These are phyloP conservation scores for Leptographium radiaticola DNA, from an alignment of 2,329 filamentous ascomycete genomes.

Conservation along the genomic window DNA sequence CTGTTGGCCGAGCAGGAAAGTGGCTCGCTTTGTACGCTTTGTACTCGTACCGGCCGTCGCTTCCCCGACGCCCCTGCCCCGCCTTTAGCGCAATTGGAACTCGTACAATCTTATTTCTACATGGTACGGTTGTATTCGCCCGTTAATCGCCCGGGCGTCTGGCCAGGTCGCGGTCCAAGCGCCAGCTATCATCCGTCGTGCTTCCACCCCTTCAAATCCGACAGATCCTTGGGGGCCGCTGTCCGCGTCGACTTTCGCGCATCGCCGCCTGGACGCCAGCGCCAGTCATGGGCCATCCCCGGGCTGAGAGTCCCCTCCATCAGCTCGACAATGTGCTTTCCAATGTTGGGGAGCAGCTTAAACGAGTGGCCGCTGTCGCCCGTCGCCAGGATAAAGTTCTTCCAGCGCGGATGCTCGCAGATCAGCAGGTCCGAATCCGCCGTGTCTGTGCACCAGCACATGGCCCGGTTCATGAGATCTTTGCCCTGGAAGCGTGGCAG, in stretches of 20 bases:
- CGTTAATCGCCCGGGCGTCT: too few species aligned
- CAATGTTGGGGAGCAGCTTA: slow-evolving; percentile 3
- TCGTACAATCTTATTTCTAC: too few species aligned
- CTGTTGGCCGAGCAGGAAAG: not conserved
- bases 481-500: slow-evolving; percentile 1
- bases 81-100: too few species aligned
- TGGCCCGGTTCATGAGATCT: slow-evolving; percentile 1
- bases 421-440: slow-evolving; percentile 14
- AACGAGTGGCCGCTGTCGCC: slow-evolving; percentile 38
- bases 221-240: slow-evolving; percentile 1
- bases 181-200: not conserved
- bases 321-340: slow-evolving; percentile 4
- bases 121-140: too few species aligned
- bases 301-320: slow-evolving; percentile 1
- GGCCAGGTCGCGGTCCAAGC: too few species aligned
- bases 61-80: too few species aligned
- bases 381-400: slow-evolving; percentile 36
- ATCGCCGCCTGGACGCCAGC: slow-evolving; percentile 4
- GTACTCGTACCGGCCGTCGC: too few species aligned
- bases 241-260: not conserved
- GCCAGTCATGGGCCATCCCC: not conserved
- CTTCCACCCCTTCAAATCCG: slow-evolving; percentile 1
- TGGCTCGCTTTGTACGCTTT: not conserved
- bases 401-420: slow-evolving; percentile 25
- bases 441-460: slow-evolving; percentile 8